Base-by-base conservation (phyloP, 352 stramenopile species). In the Globisporangium sylvaticum region DNA sequence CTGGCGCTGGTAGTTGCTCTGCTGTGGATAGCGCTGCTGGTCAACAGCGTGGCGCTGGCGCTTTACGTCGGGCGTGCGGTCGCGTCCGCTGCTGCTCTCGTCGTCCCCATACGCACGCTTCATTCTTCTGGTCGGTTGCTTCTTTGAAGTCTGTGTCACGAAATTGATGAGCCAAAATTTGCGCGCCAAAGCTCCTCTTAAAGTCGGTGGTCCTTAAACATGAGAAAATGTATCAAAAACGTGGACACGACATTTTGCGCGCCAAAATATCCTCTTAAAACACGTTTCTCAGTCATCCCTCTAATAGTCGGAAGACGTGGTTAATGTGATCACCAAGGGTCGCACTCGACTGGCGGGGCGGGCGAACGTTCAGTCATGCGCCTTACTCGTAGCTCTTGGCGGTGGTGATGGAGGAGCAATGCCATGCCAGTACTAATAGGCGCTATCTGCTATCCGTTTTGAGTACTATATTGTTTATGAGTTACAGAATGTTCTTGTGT, bases 61-160 rank as follows among this genome's bases (percentile, higher is more conserved):
- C 61, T 66, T 67, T 6, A 15, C 18, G 24, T 62, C 53, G 4
- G 60, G 46, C 22, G 60, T 20, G 56, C 56, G 56, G 20, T 48
- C 31, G 14, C 18, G 9, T 37, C 22, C 34, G 20, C 34, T 20
- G 24, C 56, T 37, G 57, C 37, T 24, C 18, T 50, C 32, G 32
- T 50, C 52, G 12, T 18, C 53, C 9, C 10, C 24, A 58, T 27
- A 14, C 18, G 18, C 15, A 14, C 53, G 53, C 53, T 58, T 58
- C 53, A 58, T 67, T 20, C 39, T 46, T 15, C 39, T 46, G 39
- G 39, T 46, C 15, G 39, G 39, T 46, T 46, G 39, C 39, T 46
- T 46, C 39, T 46, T 46, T 46, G 39, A 46, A 46, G 39, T 46
- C 39, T 46, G 39, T 5, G 15, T 46, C 14, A n/a, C 15, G 39